Conservation (phyloP, 2,329 filamentous ascomycete species). For the Aspergillus sp. region DNA sequence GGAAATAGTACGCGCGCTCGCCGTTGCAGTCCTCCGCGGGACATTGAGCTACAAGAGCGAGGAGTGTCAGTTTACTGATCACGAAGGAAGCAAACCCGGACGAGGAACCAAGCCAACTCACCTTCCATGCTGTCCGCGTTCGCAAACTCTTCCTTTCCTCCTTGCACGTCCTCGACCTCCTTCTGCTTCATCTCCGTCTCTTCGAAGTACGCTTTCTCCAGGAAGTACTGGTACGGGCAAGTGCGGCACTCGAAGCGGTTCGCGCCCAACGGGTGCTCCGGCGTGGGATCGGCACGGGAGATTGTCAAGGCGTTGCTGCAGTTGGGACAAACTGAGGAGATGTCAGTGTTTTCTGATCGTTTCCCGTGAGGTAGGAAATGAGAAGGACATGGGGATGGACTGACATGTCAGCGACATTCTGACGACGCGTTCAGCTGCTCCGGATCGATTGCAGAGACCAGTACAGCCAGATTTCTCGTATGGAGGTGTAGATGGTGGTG, state of each 20-base stretch:
- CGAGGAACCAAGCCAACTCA: too few relatives aligned
- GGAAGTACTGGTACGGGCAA: conserved; percentile 82
- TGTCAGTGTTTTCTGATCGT: conserved; percentile 13
- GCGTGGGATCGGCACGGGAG: conserved; percentile 30
- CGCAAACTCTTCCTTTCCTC: conserved; percentile 78
- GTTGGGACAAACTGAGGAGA: conserved; percentile 37
- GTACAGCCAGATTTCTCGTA: neutral
- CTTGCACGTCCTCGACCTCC: conserved; percentile 82
- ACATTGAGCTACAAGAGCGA: conserved; percentile 57
- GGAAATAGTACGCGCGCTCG: conserved; percentile 82
- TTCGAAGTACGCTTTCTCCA: conserved; percentile 72
- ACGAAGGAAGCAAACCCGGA: too few relatives aligned
- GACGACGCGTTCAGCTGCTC: conserved; percentile 2
- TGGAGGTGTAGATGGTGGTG: too few relatives aligned
- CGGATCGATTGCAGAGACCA: too few relatives aligned
- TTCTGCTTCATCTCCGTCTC: conserved; percentile 71
- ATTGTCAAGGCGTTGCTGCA: conserved; percentile 43
- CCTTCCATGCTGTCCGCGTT: conserved; percentile 74
- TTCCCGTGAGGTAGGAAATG: neutral
- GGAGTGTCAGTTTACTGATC: conserved; percentile 9
- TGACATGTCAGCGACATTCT: conserved; percentile 33
- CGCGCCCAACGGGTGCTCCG: conserved; percentile 32
- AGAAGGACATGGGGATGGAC: conserved; percentile 6
- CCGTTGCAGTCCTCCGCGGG: conserved; percentile 71
- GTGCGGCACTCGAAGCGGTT: conserved; percentile 94